Conservation (phyloP, 2,329 filamentous ascomycete species). For the Penicillium sp. region DNA sequence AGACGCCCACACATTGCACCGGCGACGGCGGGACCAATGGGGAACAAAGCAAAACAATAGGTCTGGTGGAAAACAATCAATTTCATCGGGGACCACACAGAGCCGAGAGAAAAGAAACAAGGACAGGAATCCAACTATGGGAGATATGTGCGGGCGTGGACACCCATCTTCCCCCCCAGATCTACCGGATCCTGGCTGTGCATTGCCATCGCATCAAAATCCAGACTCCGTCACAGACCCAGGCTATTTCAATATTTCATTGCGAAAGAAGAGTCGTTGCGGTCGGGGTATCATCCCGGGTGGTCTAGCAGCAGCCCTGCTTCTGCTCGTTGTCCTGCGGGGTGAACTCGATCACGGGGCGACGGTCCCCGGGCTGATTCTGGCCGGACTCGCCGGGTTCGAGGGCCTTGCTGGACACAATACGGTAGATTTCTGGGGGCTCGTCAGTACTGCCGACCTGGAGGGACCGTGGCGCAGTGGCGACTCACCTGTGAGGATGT, state of each 20-base stretch:
- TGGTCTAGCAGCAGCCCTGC: slow-evolving; percentile 42
- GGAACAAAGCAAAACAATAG: slow-evolving; percentile 17
- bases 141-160: slow-evolving; percentile 18
- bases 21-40: slow-evolving; percentile 12
- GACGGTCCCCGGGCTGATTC: slow-evolving; percentile 71
- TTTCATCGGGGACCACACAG: slow-evolving; percentile 20
- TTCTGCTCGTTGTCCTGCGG: slow-evolving; percentile 73
- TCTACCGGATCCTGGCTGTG: slow-evolving; percentile 31
- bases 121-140: slow-evolving; percentile 21
- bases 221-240: slow-evolving; percentile 35
- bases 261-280: slow-evolving; percentile 37
- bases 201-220: slow-evolving; percentile 33
- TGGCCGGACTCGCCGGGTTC: slow-evolving; percentile 79
- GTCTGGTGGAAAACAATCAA: slow-evolving; percentile 20
- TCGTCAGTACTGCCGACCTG: not conserved
- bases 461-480: not conserved
- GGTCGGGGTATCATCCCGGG: slow-evolving; percentile 22
- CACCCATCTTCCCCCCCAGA: slow-evolving; percentile 24
- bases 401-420: slow-evolving; percentile 95
- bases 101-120: slow-evolving; percentile 14
- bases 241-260: slow-evolving; percentile 37
- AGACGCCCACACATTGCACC: slow-evolving; percentile 22
- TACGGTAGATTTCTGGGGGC: slow-evolving; percentile 93
- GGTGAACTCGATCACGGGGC: slow-evolving; percentile 75
- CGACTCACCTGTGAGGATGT: slow-evolving; percentile 86